Evolutionary conservation across 169 alveolate species (phyloP), one percentile per base, ranked within the genome.

Genomic region (Miamiensis avidus): DNA sequence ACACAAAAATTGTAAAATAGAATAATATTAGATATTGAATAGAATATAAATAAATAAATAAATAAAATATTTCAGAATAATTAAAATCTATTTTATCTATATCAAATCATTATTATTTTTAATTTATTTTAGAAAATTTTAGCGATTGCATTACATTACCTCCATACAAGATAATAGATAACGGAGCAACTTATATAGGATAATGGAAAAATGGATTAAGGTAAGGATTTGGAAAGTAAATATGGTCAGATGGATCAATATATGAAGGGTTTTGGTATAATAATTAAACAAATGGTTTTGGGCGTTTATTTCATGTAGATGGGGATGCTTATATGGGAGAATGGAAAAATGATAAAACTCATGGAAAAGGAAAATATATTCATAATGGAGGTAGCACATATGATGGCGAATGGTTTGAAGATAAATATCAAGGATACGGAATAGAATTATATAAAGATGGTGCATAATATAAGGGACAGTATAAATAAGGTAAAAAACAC

Each of bases 241-340:
- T 49, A 49, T 49, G 69, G 69, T 11, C 4, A 16, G 89, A 86
- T 81, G 95, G 95, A 0, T 89, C 91, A 25, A 75, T 77, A 65
- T 91, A 91, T 83, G 95, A 91, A 82, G 95, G 95, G 1, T 82
- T 86, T 73, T 91, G 95, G 95, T 34, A 81, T 34, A 82, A 91
- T 69, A 89, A 91, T 72, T 86, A 88, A 78, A 88, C 92, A 32
- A 88, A 91, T 86, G 95, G 95, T 26, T 78, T 84, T 32, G 95
- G 95, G 4, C 88, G 82, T 76, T 91, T 91, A 29, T 77, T 73
- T 76, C 92, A 85, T 82, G 84, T 87, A 30, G 92, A 91, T 82
- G 95, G 95, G 0, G 92, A 91, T 88, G 64, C 88, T 25, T 89
- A 82, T 76, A 89, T 87, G 81, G 94, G 94, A 27, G 89, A 92